Evolutionary conservation across 805 yeast species (phyloP).

Genomic region (Spathaspora boniae): DNA sequence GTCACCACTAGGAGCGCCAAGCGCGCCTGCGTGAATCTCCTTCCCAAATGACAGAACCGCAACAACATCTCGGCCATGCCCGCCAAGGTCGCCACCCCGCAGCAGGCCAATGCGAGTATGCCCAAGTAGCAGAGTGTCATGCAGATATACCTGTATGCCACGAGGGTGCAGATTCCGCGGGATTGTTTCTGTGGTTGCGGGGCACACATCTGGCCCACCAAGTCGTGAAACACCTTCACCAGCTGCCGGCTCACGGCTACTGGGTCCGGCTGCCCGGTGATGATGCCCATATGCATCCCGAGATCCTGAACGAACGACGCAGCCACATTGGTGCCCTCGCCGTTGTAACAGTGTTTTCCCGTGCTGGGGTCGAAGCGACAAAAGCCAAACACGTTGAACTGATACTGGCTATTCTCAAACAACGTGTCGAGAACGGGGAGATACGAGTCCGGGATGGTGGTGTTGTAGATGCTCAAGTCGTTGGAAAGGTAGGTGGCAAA

Average conservation of each 20-base stretch:
- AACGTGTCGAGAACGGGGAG: slow-evolving; percentile 5
- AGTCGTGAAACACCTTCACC: slow-evolving; percentile 4
- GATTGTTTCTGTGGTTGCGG: background rate
- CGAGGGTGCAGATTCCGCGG: slow-evolving; percentile 5
- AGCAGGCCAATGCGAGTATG: background rate
- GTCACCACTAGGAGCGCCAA: background rate
- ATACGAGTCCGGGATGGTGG: slow-evolving; percentile 3
- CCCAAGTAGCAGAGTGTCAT: background rate
- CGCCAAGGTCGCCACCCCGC: background rate
- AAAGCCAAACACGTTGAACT: slow-evolving; percentile 8
- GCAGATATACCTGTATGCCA: slow-evolving; percentile 3
- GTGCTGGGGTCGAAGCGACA: slow-evolving; percentile 4
- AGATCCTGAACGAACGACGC: slow-evolving; percentile 4
- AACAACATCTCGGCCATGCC: background rate
- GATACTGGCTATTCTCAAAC: slow-evolving; percentile 3
- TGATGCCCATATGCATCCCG: slow-evolving; percentile 4
- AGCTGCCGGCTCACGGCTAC: background rate
- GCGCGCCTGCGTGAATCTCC: background rate
- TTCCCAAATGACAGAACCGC: background rate
- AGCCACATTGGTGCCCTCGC: slow-evolving; percentile 8
- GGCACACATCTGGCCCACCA: slow-evolving; percentile 5
- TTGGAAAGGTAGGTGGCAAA: slow-evolving; percentile 7
- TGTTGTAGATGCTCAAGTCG: slow-evolving; percentile 7
- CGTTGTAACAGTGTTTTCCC: slow-evolving; percentile 1
- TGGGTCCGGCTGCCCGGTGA: slow-evolving; percentile 4